A percentile compares a stretch with the other conserved stretches of the same genome.
Conservation (phyloP, 1,284 basidiomycete species). For the Caloboletus firmus region DNA sequence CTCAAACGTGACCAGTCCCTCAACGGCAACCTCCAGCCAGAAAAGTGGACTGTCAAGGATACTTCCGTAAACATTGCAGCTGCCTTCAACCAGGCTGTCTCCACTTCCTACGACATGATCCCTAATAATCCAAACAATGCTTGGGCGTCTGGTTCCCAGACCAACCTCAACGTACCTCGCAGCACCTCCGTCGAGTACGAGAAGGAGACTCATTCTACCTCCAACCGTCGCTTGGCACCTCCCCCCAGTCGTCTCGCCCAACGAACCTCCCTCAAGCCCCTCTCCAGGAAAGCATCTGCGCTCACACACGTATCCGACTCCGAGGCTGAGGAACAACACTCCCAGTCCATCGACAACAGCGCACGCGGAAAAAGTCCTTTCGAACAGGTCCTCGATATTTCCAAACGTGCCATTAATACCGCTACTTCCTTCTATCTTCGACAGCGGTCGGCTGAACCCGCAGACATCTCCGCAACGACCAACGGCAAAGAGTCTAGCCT, state of each 20-base stretch:
- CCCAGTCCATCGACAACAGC: conserved; percentile 21
- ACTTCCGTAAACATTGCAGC: conserved; percentile 83
- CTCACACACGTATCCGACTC: conserved; percentile 59
- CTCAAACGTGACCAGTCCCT: conserved; percentile 51
- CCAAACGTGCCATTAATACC: conserved; percentile 48
- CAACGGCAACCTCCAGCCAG: conserved; percentile 52
- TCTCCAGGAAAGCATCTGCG: conserved; percentile 51
- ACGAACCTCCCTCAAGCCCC: conserved; percentile 42
- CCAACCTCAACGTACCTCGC: conserved; percentile 52
- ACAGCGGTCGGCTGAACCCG: conserved; percentile 55
- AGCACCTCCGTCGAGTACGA: conserved; percentile 80
- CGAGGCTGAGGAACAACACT: conserved; percentile 53
- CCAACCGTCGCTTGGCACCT: conserved; percentile 53
- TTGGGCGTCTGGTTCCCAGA: conserved; percentile 63
- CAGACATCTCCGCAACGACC: conserved; percentile 32
- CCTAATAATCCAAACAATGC: conserved; percentile 53
- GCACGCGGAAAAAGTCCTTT: conserved; percentile 64
- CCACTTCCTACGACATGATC: conserved; percentile 44
- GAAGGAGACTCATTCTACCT: conserved; percentile 55
- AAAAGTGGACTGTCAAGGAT: conserved; percentile 70
- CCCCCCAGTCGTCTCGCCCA: conserved; percentile 48
- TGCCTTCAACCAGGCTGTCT: conserved; percentile 71
- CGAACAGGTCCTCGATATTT: conserved; percentile 53
- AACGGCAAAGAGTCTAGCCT: conserved; percentile 62
- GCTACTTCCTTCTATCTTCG: conserved; percentile 59